phyloP scores from a whole-genome alignment of 2,329 filamentous ascomycete species.

The Fusarium setosum region DNA sequence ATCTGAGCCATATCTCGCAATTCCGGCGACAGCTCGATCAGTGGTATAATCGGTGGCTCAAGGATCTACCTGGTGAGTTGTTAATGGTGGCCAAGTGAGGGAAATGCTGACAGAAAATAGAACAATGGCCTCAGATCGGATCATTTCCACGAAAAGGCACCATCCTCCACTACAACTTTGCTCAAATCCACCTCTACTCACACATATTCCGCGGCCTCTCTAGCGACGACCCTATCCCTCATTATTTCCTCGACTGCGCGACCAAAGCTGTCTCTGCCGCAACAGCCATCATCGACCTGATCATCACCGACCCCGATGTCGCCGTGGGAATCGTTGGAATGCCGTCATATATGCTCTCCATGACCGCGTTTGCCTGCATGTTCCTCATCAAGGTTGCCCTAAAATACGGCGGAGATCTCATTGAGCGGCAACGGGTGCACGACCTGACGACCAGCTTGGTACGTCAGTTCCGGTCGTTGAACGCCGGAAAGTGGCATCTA shows the following conservation, averaged over 20 bases:
- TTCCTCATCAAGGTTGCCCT: constrained; percentile 61
- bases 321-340: constrained; percentile 55
- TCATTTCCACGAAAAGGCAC: constrained; percentile 55
- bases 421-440: constrained; percentile 53
- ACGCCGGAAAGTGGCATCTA: constrained; percentile 59
- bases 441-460: constrained; percentile 54
- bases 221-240: constrained; percentile 46
- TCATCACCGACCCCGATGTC: constrained; percentile 56
- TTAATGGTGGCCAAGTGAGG: rapidly evolving
- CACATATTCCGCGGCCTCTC: constrained; percentile 54
- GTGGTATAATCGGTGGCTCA: constrained; percentile 53
- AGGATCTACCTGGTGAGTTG: constrained; percentile 45
- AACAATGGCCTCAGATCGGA: constrained; percentile 53
- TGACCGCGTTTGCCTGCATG: constrained; percentile 65
- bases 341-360: constrained; percentile 63
- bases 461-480: constrained; percentile 52
- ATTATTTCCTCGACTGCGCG: constrained; percentile 49
- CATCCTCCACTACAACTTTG: constrained; percentile 55
- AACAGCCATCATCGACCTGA: constrained; percentile 56
- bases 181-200: constrained; percentile 55
- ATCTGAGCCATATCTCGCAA: constrained; percentile 59
- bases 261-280: constrained; percentile 51
- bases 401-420: constrained; percentile 55
- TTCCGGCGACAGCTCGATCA: constrained; percentile 51
- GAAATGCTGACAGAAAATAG: constrained; percentile 36